phyloP scores from a whole-genome alignment of 306 rosid genomes.

The Mimosa bimucronata region DNA sequence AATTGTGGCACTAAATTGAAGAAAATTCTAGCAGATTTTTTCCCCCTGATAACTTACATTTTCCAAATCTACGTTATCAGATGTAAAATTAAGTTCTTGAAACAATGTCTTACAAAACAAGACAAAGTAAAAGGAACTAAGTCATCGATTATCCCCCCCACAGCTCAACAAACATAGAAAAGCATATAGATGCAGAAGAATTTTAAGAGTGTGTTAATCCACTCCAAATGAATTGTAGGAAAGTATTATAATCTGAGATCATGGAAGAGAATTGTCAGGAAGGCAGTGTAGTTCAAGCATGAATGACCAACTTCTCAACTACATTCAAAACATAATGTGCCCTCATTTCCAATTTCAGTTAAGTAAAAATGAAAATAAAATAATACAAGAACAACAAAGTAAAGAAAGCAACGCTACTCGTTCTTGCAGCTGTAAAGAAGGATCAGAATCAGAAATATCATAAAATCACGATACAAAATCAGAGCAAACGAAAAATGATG shows the following conservation, averaged over 20 bases:
- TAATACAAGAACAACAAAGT: not conserved
- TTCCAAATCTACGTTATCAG: conserved; percentile 28
- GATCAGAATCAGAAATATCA: conserved; percentile 29
- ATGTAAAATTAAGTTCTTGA: conserved; percentile 25
- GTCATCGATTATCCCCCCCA: conserved; percentile 15
- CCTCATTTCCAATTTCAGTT: conserved; percentile 47
- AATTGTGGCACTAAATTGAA: conserved; percentile 23
- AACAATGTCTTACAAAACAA: conserved; percentile 1
- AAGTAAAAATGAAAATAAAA: not conserved
- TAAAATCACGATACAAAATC: conserved; percentile 26
- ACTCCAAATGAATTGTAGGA: not conserved
- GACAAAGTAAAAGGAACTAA: not conserved
- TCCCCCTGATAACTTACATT: not conserved
- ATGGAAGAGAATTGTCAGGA: conserved; percentile 1
- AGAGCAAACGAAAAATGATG: conserved; percentile 40
- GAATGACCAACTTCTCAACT: conserved; percentile 34
- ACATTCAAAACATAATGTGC: conserved; percentile 33
- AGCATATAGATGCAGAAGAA: conserved; percentile 33
- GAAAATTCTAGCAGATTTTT: conserved; percentile 16
- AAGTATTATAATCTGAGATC: conserved; percentile 20
- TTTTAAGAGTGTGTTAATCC: conserved; percentile 5
- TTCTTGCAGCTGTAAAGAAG: not conserved
- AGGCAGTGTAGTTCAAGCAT: not conserved
- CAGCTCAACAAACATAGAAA: conserved; percentile 26
- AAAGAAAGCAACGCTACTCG: not conserved